Base-by-base conservation (phyloP, 768 basidiomycete genomes). In the Rhodotorula kratochvilovae region DNA sequence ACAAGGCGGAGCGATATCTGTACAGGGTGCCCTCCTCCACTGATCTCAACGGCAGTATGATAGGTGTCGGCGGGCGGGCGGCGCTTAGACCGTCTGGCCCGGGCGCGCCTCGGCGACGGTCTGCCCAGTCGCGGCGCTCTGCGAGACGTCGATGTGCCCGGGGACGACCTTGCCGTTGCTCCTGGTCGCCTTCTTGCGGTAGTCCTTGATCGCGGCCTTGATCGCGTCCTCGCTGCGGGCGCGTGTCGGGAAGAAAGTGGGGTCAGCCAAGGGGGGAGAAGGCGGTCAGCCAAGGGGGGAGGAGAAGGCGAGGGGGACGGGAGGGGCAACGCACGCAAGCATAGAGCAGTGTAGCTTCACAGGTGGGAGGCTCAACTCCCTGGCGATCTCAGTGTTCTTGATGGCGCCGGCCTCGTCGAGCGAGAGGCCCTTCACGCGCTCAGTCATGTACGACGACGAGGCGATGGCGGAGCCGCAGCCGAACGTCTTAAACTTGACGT, bases 401-500 rank as follows among this genome's bases (percentile, higher is more conserved):
- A 99, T 95, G 80, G 89, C 88, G 65, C 91, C 91, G 15, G 96
- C 96, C 70, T 93, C 91, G 63, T 97, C 96, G 66, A 99, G 82
- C 16, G 89, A 88, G 71, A 98, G 85, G 35, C 96, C 96, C 82
- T 88, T 95, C 71, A 99, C 95, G 62, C 93, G 90, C 83, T 99
- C 95, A 27, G 96, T 99, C 91, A 98, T 93, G 80, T 95, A 99
- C 13, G 91, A 94, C 78, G 91, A 93, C 1, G 92, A 95, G 1
- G 96, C 96, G 70, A 99, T 99, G 76, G 93, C 93, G 74, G 92
- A 94, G 63, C 96, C 96, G 81, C 96, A 98, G 5, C 96, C 95
- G 81, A 99, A 98, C 0, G 96, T 98, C 85, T 98, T 99, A 85
- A 98, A 98, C 83, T 95, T 96, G 82, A 97, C 96, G 80, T 99